These are phyloP conservation scores for Blastobotrys serpentis DNA, from an alignment of 1,139 yeast species.

Conservation along the genomic window DNA sequence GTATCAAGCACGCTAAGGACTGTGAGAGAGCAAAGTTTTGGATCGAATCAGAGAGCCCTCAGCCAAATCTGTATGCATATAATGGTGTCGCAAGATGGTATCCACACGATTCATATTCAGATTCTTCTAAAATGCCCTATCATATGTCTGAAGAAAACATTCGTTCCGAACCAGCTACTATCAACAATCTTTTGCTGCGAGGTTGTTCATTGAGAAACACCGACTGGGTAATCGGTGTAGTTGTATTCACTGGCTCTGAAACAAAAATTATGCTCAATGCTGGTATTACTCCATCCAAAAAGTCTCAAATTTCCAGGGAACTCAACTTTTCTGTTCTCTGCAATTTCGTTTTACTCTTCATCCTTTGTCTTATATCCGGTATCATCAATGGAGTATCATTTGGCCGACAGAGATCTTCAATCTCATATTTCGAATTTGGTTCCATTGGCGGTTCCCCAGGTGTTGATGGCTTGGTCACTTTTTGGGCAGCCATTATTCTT, in stretches of 20 bases:
- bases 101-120: slow-evolving; percentile 22
- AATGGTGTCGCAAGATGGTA: slow-evolving; percentile 72
- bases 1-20: slow-evolving; percentile 65
- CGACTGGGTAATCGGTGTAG: slow-evolving; percentile 92
- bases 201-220: slow-evolving; percentile 90
- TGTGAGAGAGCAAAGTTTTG: slow-evolving; percentile 69
- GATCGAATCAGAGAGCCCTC: slow-evolving; percentile 92
- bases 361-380: slow-evolving; percentile 81
- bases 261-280: slow-evolving; percentile 92
- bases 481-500: slow-evolving; percentile 83
- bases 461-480: slow-evolving; percentile 76
- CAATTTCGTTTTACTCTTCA: slow-evolving; percentile 71
- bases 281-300: slow-evolving; percentile 88
- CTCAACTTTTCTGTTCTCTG: slow-evolving; percentile 77
- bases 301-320: slow-evolving; percentile 78
- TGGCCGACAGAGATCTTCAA: slow-evolving; percentile 50
- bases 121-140: background rate
- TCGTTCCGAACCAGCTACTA: slow-evolving; percentile 61
- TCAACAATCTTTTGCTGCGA: slow-evolving; percentile 77
- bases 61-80: slow-evolving; percentile 73
- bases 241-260: slow-evolving; percentile 86
- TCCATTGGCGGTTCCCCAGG: slow-evolving; percentile 63
- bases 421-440: slow-evolving; percentile 70
- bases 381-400: slow-evolving; percentile 78
- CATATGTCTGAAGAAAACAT: slow-evolving; percentile 13